phyloP scores from a whole-genome alignment of 75 land plant species.

The Pinus tabuliformis region DNA sequence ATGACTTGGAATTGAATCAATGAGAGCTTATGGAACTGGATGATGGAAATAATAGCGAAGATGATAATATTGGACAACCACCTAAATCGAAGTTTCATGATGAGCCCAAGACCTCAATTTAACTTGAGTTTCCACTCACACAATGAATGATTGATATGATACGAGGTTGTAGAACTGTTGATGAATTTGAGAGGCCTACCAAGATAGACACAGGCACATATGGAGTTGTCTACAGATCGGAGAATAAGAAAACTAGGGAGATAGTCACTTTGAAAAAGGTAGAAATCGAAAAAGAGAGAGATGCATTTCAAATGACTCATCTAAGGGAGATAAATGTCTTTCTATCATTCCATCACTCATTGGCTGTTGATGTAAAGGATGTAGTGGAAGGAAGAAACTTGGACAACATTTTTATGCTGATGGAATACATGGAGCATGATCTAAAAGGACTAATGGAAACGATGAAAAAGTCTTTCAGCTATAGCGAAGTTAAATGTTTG shows the following conservation, averaged over 20 bases:
- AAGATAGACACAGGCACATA: constrained; percentile 79
- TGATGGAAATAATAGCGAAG: constrained; percentile 15
- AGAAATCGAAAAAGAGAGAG: constrained; percentile 94
- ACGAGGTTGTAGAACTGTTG: no score
- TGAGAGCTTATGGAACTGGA: no score
- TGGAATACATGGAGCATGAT: constrained; percentile 31
- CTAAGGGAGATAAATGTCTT: constrained; percentile 92
- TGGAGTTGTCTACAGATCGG: constrained; percentile 35
- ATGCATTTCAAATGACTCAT: constrained; percentile 91
- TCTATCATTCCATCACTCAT: constrained; percentile 10
- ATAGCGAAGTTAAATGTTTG: constrained; percentile 96
- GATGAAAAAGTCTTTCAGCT: constrained; percentile 92
- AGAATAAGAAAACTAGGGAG: constrained; percentile 86
- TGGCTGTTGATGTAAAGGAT: constrained; percentile 97
- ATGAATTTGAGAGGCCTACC: constrained; percentile 36
- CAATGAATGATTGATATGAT: no score
- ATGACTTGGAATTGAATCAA: no score
- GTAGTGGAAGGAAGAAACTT: constrained; percentile 85
- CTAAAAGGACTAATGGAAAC: constrained; percentile 89
- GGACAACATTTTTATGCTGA: constrained; percentile 94
- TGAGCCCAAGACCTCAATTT: constrained; percentile 22
- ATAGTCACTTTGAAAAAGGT: constrained; percentile 20
- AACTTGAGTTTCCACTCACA: no score
- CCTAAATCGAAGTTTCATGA: constrained; percentile 16
- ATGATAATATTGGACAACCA: constrained; percentile 17